phyloP scores from a whole-genome alignment of 805 yeast species.

The Hanseniaspora thailandica region DNA sequence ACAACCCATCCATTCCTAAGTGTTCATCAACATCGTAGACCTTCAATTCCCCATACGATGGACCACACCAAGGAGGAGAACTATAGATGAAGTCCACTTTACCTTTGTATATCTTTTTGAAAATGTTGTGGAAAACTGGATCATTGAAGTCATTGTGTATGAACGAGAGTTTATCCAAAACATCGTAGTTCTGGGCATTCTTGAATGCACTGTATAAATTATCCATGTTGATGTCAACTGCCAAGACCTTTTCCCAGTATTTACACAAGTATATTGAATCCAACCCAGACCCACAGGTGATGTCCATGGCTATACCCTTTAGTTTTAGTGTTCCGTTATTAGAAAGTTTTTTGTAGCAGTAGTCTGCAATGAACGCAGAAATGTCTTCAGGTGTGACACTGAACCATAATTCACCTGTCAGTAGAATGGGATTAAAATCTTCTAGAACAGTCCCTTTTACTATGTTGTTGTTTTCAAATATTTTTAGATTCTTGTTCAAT shows the following conservation, averaged over 20 bases:
- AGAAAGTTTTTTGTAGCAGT: slow-evolving; percentile 42
- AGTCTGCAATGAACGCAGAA: slow-evolving; percentile 49
- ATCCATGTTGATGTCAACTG: slow-evolving; percentile 48
- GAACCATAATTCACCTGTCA: slow-evolving; percentile 70
- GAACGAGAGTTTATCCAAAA: slow-evolving; percentile 39
- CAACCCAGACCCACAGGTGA: slow-evolving; percentile 84
- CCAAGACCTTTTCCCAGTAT: slow-evolving; percentile 44
- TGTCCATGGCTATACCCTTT: slow-evolving; percentile 40
- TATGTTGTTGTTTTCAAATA: slow-evolving; percentile 17
- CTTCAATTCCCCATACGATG: slow-evolving; percentile 37
- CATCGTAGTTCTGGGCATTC: slow-evolving; percentile 56
- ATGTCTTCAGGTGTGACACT: slow-evolving; percentile 76
- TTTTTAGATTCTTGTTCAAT: slow-evolving; percentile 17
- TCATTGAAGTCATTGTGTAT: slow-evolving; percentile 38
- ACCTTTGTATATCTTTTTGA: slow-evolving; percentile 19
- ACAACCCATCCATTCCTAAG: slow-evolving; percentile 37
- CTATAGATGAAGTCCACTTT: slow-evolving; percentile 36
- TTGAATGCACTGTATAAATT: slow-evolving; percentile 56
- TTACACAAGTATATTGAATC: slow-evolving; percentile 66
- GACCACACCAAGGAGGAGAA: slow-evolving; percentile 92
- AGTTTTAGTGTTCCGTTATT: slow-evolving; percentile 24
- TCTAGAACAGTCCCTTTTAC: slow-evolving; percentile 27
- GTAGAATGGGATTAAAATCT: slow-evolving; percentile 47
- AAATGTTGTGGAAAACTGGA: slow-evolving; percentile 18
- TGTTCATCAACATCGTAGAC: slow-evolving; percentile 37